Percentiles rank a stretch among this genome's conserved stretches.
These are phyloP conservation scores for Bryoerythrophyllum caledonicum DNA, from an alignment of 225 moss, liverwort and hornwort genomes.

Conservation along the genomic window DNA sequence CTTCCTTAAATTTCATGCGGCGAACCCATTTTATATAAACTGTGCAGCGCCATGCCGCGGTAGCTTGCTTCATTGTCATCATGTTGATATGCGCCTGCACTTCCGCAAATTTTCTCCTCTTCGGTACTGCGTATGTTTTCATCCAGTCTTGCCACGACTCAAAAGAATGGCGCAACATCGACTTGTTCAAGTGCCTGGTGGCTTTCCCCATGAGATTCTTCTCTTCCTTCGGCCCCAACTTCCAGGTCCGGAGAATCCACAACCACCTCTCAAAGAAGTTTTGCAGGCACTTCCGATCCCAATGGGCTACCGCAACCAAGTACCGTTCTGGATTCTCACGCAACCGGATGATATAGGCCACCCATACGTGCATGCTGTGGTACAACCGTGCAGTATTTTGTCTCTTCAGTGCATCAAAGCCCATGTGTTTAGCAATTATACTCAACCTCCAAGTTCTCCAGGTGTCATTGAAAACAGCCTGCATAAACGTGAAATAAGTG, in stretches of 20 bases:
- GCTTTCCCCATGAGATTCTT: conserved; percentile 52
- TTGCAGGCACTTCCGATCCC: conserved; percentile 49
- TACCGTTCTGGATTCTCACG: conserved; percentile 55
- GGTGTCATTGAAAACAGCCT: conserved; percentile 26
- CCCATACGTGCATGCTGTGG: conserved; percentile 70
- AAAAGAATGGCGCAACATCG: conserved; percentile 42
- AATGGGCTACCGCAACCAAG: conserved; percentile 52
- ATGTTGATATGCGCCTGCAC: conserved; percentile 79
- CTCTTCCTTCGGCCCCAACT: conserved; percentile 64
- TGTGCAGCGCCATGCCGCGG: conserved; percentile 69
- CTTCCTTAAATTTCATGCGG: conserved; percentile 70
- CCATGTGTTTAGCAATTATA: conserved; percentile 48
- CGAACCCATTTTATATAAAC: conserved; percentile 75
- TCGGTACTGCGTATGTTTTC: conserved; percentile 64
- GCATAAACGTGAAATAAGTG: conserved; percentile 2
- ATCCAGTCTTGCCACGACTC: conserved; percentile 66
- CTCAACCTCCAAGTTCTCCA: conserved; percentile 68
- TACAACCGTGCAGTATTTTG: conserved; percentile 38
- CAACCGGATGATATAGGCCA: conserved; percentile 47
- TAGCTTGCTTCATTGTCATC: conserved; percentile 71
- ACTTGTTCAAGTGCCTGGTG: conserved; percentile 42
- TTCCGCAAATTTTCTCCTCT: conserved; percentile 66
- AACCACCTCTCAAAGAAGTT: conserved; percentile 52
- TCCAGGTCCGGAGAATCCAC: conserved; percentile 39
- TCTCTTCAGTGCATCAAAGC: conserved; percentile 39